Base-by-base conservation (phyloP, 2,329 filamentous ascomycete genomes). In the Escovopsis sp. region DNA sequence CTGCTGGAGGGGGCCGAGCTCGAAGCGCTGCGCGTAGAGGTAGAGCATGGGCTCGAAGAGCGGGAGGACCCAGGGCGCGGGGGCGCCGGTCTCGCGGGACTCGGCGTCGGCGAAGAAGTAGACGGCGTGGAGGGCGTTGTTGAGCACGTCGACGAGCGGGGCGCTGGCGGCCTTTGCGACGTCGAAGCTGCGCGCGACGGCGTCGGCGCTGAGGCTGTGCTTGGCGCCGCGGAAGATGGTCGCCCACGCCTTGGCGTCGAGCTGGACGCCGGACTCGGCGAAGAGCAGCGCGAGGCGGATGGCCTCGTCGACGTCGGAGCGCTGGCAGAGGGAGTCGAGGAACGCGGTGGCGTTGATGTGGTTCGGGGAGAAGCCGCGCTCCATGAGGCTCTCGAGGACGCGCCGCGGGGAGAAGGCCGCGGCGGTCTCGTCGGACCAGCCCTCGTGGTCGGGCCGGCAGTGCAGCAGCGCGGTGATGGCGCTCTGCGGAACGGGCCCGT, bases 161-260 rank as follows among this genome's bases (percentile, higher is more conserved):
- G 63, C 65, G 5, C 68, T 57, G 39, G 80, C 65, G 36, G 81
- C 67, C 29, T 65, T 62, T 35, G 59, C 61, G 1, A 64, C 51
- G 10, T 61, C 63, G 25, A 63, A 46, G 1, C 59, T 53, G 29
- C 51, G 51, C 13, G 47, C 43, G n/a, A 86, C 65, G 24, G 68
- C 68, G 3, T 65, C 57, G 5, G 68, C 63, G 45, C 84, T 69
- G 20, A 66, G 58, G 15, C 66, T 65, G 4, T 57, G 54, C 49
- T 85, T 84, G 40, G 83, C 81, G 29, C 81, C 80, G 44, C 79
- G 73, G 35, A 94, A 70, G 30, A 94, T 64, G 25, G 77, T 76
- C 1, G 77, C 68, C 54, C 79, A 84, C 0, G 84, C 80, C 48
- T 76, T 71, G 0, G 62, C 61, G 55, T 93, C 78, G 0, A 84